phyloP scores from a whole-genome alignment of 2,329 filamentous ascomycete species.

The Ceratocystis colombiana region DNA sequence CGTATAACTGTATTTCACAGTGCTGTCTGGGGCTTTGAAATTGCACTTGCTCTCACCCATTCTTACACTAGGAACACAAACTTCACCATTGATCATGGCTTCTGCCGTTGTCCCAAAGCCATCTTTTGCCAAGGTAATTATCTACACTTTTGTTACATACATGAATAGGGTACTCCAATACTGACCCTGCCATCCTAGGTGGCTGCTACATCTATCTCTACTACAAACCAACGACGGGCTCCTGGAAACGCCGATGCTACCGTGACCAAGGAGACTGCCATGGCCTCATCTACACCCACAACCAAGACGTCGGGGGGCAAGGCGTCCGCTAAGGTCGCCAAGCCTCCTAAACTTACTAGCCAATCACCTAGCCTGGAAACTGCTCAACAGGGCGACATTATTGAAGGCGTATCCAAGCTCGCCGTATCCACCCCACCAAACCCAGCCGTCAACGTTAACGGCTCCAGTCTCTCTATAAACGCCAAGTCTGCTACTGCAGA shows the following conservation, averaged over 20 bases:
- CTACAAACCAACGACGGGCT: not conserved
- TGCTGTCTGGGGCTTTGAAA: not conserved
- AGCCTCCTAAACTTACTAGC: not conserved
- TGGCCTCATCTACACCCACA: not conserved
- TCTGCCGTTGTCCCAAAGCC: conserved; percentile 45
- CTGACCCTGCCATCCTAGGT: conserved; percentile 34
- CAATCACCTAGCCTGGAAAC: conserved; percentile 22
- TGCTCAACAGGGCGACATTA: conserved; percentile 28
- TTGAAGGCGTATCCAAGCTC: conserved; percentile 17
- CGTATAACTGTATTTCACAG: not conserved
- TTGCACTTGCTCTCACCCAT: not conserved
- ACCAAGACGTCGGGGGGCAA: not conserved
- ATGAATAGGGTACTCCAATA: not conserved
- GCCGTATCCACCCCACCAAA: conserved; percentile 8
- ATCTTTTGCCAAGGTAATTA: conserved; percentile 64
- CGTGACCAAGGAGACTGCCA: conserved; percentile 14
- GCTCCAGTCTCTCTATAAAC: conserved; percentile 20
- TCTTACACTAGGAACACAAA: conserved; percentile 14
- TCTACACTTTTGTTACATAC: conserved; percentile 13
- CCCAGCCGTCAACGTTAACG: not conserved
- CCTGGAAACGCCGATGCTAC: conserved; percentile 31
- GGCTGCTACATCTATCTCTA: conserved; percentile 35
- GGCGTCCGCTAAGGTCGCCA: too few species aligned
- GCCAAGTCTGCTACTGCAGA: conserved; percentile 33
- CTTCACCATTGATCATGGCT: conserved; percentile 35